Base-by-base conservation (phyloP, 306 rosid species). In the apple (Malus domestica) region DNA sequence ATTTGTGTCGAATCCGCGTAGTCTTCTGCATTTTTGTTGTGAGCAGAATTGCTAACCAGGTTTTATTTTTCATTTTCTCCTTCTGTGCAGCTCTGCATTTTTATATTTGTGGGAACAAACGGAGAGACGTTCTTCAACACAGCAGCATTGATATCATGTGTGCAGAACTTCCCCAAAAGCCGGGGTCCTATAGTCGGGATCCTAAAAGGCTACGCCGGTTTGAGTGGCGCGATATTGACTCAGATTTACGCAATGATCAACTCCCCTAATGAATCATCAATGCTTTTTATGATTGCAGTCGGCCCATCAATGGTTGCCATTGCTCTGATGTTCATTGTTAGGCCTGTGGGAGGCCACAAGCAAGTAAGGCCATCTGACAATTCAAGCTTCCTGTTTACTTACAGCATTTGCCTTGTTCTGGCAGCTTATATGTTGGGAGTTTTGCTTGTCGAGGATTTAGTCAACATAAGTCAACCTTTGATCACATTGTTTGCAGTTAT, bases 41-140 rank as follows among this genome's bases (percentile, higher is more conserved):
- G 10, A 33, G 32, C 59, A 29, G 15, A 67, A 30, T 6, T 44
- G 60, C 25, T 82, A 40, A 70, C 73, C 81, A 82, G 62, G 72
- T 76, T 77, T 6, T 61, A 2, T 32, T 78, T 71, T 30, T 16
- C 5, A 52, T 6, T 52, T 52, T 52, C 42, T 51, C 12, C 4
- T n/a, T 8, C 32, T 67, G 29, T 88, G 88, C 95, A 94, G 98
- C 86, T 94, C 84, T 94, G 98, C 80, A 51, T 83, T 80, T 87
- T 82, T 73, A 82, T 94, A 73, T 94, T 82, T 65, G 84, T 94
- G 62, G 98, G 97, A 83, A 92, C 98, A 38, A 94, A 94, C 66
- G 97, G 98, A 15, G 96, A 89, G 85, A 91, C 97, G 52, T 94
- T 88, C 92, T 94, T 91, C 85, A 93, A 90, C 83, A 90, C 98